Percentiles rank a stretch among this genome's conserved stretches.
phyloP scores from a whole-genome alignment of 73 alveolate genomes.

The Paramecium biaurelia region DNA sequence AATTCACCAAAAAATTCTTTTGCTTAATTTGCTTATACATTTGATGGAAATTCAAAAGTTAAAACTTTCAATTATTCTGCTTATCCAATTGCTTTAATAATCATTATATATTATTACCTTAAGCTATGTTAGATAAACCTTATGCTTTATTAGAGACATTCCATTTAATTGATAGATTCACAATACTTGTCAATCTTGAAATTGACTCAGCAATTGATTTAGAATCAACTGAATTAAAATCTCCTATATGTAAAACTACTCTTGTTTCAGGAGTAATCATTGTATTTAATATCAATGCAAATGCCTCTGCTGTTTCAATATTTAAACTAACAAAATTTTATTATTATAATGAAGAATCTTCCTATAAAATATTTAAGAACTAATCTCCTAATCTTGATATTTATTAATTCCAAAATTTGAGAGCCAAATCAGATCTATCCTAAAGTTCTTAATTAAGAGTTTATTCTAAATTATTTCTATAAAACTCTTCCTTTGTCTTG shows the following conservation, averaged over 20 bases:
- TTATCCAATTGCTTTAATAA: neutral
- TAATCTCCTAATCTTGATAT: neutral
- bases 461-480: neutral
- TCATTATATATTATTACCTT: neutral
- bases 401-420: conserved; percentile 24
- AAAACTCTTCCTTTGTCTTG: neutral
- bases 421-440: neutral
- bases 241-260: neutral
- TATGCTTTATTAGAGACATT: neutral
- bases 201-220: conserved; percentile 33
- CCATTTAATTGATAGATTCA: conserved; percentile 3
- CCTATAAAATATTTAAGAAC: neutral
- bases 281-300: neutral
- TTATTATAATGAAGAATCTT: neutral
- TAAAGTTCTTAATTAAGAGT: neutral
- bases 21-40: neutral
- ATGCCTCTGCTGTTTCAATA: neutral
- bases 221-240: neutral
- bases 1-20: neutral
- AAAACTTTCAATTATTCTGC: neutral
- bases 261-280: conserved; percentile 28
- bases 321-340: neutral
- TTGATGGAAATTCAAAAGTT: neutral
- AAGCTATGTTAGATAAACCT: neutral
- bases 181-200: neutral